Conservation (phyloP, 345 rosid genomes). For the Linum usitatissimum region DNA sequence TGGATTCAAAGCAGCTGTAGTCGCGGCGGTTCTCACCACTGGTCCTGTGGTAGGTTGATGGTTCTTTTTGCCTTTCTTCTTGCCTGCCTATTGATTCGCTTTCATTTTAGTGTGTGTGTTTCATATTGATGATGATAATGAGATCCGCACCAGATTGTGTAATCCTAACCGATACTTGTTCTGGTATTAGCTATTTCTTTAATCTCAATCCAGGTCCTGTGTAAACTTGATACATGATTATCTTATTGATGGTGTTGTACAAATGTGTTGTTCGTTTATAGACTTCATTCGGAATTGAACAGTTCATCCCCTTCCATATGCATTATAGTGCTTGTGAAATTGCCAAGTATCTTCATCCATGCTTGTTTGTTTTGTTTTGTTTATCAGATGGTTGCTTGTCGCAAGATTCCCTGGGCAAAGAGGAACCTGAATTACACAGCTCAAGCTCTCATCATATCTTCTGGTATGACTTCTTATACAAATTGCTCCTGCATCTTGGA, state of each 20-base stretch:
- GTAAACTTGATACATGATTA: not conserved
- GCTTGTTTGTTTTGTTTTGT: not conserved
- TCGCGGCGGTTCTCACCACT: conserved; percentile 29
- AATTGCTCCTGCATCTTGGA: too few relatives aligned
- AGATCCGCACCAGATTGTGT: too few relatives aligned
- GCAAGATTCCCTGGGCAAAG: conserved; percentile 63
- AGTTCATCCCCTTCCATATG: not conserved
- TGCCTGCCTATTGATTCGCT: too few relatives aligned
- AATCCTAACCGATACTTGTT: too few relatives aligned
- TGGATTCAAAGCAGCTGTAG: conserved; percentile 48
- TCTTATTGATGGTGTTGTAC: not conserved
- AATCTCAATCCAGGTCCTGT: not conserved
- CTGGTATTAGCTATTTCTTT: too few relatives aligned
- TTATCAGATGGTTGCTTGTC: conserved; percentile 39
- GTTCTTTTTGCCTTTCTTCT: too few relatives aligned
- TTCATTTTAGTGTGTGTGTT: not conserved
- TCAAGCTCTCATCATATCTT: conserved; percentile 58
- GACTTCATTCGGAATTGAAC: not conserved
- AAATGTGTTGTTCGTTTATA: not conserved
- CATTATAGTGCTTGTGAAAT: not conserved
- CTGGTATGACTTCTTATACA: conserved; percentile 27
- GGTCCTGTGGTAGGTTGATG: conserved; percentile 42
- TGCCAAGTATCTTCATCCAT: not conserved
- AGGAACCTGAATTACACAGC: conserved; percentile 62
- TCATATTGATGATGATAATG: too few relatives aligned